Conservation (phyloP, 2,329 filamentous ascomycete genomes). For the Hymenoscyphus occultus region DNA sequence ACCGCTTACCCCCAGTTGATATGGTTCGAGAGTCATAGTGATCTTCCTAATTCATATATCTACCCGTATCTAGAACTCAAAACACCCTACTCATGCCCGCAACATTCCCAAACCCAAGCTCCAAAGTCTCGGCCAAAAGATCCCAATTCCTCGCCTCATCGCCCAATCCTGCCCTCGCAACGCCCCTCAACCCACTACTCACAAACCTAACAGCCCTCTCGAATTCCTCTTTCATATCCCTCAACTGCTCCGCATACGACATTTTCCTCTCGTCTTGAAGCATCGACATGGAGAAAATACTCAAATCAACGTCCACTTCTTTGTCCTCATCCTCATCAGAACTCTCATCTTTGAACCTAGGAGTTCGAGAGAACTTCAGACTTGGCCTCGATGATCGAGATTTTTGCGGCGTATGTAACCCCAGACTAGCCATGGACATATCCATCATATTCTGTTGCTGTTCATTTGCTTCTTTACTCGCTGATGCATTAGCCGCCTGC, state of each 20-base stretch:
- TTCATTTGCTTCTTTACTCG: slow-evolving; percentile 23
- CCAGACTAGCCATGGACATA: slow-evolving; percentile 34
- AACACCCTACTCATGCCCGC: background rate
- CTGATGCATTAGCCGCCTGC: slow-evolving; percentile 40
- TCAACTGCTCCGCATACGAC: slow-evolving; percentile 52
- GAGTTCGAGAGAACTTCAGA: slow-evolving; percentile 12
- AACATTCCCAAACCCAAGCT: slow-evolving; percentile 43
- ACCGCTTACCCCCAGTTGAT: no score
- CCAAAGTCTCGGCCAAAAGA: slow-evolving; percentile 75
- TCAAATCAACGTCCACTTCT: slow-evolving; percentile 37
- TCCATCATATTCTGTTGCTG: slow-evolving; percentile 33
- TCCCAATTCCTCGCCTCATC: slow-evolving; percentile 62
- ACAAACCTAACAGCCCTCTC: slow-evolving; percentile 67
- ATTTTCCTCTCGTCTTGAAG: slow-evolving; percentile 27
- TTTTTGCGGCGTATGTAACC: slow-evolving; percentile 32
- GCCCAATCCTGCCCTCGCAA: slow-evolving; percentile 71
- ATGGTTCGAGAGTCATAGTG: background rate
- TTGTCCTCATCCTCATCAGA: slow-evolving; percentile 46
- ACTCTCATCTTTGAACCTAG: slow-evolving; percentile 29
- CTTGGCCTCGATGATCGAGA: slow-evolving; percentile 17
- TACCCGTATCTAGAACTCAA: background rate
- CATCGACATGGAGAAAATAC: slow-evolving; percentile 37
- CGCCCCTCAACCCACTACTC: slow-evolving; percentile 66
- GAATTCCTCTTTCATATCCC: slow-evolving; percentile 59
- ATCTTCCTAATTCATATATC: background rate